Conservation (phyloP, 306 rosid genomes). For the Ziziphus jujuba region DNA sequence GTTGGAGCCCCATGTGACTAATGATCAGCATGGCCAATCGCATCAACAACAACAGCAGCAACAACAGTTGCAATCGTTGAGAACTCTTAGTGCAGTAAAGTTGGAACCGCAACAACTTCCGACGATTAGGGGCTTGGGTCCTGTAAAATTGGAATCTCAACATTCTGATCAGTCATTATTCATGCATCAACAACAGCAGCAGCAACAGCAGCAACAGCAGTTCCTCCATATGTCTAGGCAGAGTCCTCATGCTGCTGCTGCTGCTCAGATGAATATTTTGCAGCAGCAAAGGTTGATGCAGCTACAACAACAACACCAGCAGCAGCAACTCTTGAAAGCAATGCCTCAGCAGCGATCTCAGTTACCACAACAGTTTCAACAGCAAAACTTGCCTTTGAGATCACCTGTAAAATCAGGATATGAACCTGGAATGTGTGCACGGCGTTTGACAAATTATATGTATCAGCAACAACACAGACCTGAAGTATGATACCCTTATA, state of each 20-base stretch:
- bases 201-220: slow-evolving; percentile 69
- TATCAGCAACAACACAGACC: slow-evolving; percentile 95
- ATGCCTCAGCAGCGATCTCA: slow-evolving; percentile 90
- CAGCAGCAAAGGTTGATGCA: slow-evolving; percentile 80
- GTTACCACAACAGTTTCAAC: slow-evolving; percentile 80
- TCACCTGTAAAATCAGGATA: slow-evolving; percentile 76
- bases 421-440: slow-evolving; percentile 98
- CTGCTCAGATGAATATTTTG: slow-evolving; percentile 82
- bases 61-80: slow-evolving; percentile 68
- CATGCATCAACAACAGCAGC: slow-evolving; percentile 73
- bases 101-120: slow-evolving; percentile 81
- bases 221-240: slow-evolving; percentile 87
- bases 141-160: slow-evolving; percentile 79
- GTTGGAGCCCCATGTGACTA: slow-evolving; percentile 76
- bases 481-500: slow-evolving; percentile 50
- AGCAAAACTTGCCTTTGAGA: slow-evolving; percentile 71
- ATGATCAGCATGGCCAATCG: slow-evolving; percentile 77
- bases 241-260: slow-evolving; percentile 80
- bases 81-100: slow-evolving; percentile 66
- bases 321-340: slow-evolving; percentile 80
- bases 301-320: slow-evolving; percentile 84
- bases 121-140: slow-evolving; percentile 48
- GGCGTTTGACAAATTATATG: slow-evolving; percentile 93
- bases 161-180: slow-evolving; percentile 73
- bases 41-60: slow-evolving; percentile 52